These are phyloP conservation scores for Kwoniella pini DNA, from an alignment of 768 basidiomycete genomes.

Conservation along the genomic window DNA sequence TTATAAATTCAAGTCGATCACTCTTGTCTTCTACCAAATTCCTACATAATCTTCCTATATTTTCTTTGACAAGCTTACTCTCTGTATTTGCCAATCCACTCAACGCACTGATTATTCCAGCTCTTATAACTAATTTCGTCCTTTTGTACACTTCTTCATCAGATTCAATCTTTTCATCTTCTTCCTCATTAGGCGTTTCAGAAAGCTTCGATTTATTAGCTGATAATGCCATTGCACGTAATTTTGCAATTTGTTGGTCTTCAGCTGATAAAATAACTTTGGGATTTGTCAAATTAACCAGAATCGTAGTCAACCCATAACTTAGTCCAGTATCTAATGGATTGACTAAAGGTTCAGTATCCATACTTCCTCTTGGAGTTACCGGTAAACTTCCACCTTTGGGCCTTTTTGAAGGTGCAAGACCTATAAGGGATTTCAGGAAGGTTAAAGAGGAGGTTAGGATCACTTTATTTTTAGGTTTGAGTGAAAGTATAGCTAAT, in stretches of 20 bases:
- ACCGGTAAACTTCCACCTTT: conserved; percentile 39
- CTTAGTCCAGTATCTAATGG: conserved; percentile 58
- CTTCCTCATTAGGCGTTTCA: conserved; percentile 29
- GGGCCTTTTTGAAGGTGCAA: conserved; percentile 26
- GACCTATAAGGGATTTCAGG: conserved; percentile 52
- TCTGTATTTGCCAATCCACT: conserved; percentile 63
- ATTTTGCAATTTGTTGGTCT: conserved; percentile 75
- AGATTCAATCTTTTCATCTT: conserved; percentile 62
- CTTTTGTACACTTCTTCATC: conserved; percentile 67
- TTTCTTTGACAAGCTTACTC: conserved; percentile 65
- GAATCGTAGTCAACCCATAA: conserved; percentile 76
- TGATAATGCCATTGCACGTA: conserved; percentile 70
- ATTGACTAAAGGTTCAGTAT: conserved; percentile 5
- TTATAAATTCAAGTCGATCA: conserved; percentile 73
- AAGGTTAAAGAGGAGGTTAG: conserved; percentile 63
- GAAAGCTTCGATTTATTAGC: conserved; percentile 28
- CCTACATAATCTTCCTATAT: conserved; percentile 66
- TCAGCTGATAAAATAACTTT: conserved; percentile 74
- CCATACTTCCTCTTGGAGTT: conserved; percentile 36
- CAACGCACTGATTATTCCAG: conserved; percentile 68
- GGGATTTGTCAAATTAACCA: conserved; percentile 72
- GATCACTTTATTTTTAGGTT: conserved; percentile 65
- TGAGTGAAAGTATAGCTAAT: conserved; percentile 74
- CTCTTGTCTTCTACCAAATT: conserved; percentile 74
- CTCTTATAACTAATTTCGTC: conserved; percentile 62